Evolutionary conservation across 495 filamentous ascomycete genomes (phyloP).

Genomic region (Darksidea phi): DNA sequence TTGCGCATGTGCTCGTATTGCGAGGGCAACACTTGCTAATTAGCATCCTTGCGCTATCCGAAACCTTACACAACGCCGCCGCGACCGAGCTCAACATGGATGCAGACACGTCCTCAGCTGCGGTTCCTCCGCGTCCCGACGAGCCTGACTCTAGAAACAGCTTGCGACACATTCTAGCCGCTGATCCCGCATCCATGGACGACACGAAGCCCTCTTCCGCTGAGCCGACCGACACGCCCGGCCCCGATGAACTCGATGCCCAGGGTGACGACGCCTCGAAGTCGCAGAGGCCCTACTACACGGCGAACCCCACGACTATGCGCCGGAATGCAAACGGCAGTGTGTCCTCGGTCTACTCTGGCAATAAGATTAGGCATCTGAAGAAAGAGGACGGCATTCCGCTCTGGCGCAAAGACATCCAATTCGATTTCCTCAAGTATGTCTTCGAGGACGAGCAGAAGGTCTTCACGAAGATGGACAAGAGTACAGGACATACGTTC

Average conservation of each 20-base stretch:
- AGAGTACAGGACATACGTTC: slow-evolving; percentile 73
- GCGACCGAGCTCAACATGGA: slow-evolving; percentile 33
- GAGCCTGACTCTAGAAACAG: slow-evolving; percentile 35
- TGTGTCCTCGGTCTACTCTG: slow-evolving; percentile 69
- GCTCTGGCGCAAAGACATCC: slow-evolving; percentile 95
- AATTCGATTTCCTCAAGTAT: slow-evolving; percentile 87
- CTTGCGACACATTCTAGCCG: slow-evolving; percentile 40
- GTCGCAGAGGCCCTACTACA: slow-evolving; percentile 49
- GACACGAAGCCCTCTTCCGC: slow-evolving; percentile 18
- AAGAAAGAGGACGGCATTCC: slow-evolving; percentile 98
- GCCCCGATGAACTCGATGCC: slow-evolving; percentile 26
- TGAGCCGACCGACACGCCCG: slow-evolving; percentile 23
- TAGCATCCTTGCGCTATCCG: slow-evolving; percentile 14
- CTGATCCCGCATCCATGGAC: slow-evolving; percentile 34
- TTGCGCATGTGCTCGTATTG: neutral
- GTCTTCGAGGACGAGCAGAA: slow-evolving; percentile 82
- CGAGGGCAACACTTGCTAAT: neutral
- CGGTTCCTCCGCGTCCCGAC: slow-evolving; percentile 21
- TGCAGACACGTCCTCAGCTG: slow-evolving; percentile 28
- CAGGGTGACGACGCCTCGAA: slow-evolving; percentile 30
- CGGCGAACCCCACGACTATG: slow-evolving; percentile 57
- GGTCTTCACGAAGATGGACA: slow-evolving; percentile 85
- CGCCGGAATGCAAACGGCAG: slow-evolving; percentile 65
- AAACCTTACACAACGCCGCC: slow-evolving; percentile 20
- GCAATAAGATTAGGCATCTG: slow-evolving; percentile 91